phyloP scores from a whole-genome alignment of 257 asterid genomes.

The Solanum habrochaites region DNA sequence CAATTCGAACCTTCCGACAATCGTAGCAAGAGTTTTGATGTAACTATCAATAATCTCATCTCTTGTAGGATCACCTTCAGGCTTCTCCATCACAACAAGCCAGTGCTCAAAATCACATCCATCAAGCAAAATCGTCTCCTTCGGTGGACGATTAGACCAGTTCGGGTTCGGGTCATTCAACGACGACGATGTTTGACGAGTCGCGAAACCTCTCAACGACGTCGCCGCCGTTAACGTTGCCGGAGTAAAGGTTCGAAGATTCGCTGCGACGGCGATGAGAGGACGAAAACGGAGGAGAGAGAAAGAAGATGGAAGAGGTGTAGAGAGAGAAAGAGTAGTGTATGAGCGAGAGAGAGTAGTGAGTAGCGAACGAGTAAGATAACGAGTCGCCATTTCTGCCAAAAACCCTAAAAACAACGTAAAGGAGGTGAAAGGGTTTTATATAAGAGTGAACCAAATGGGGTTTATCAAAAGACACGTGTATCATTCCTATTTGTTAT shows the following conservation, averaged over 20 bases:
- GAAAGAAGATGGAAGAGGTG: slow-evolving; percentile 9
- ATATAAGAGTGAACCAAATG: background rate
- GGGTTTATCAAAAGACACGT: background rate
- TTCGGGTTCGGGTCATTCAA: slow-evolving; percentile 83
- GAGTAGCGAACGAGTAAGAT: slow-evolving; percentile 38
- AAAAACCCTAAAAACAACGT: slow-evolving; percentile 17
- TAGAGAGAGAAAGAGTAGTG: slow-evolving; percentile 23
- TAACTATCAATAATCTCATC: slow-evolving; percentile 72
- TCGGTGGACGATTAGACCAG: slow-evolving; percentile 92
- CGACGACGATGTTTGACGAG: slow-evolving; percentile 55
- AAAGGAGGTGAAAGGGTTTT: slow-evolving; percentile 11
- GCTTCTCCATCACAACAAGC: slow-evolving; percentile 92
- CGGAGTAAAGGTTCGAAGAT: slow-evolving; percentile 16
- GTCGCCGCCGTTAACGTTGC: slow-evolving; percentile 17
- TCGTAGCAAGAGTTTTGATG: slow-evolving; percentile 58
- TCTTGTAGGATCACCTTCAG: slow-evolving; percentile 60
- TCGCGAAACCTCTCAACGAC: slow-evolving; percentile 37
- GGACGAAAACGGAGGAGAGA: slow-evolving; percentile 58
- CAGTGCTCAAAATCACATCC: slow-evolving; percentile 99
- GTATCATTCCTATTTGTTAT: background rate
- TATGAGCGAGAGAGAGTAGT: slow-evolving; percentile 24
- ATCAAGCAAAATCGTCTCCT: slow-evolving; percentile 87
- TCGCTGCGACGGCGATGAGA: slow-evolving; percentile 23
- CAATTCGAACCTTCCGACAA: slow-evolving; percentile 62
- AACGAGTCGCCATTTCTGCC: slow-evolving; percentile 54